phyloP scores from a whole-genome alignment of 176 grass and related monocot genomes.

The Triticum timopheevii region DNA sequence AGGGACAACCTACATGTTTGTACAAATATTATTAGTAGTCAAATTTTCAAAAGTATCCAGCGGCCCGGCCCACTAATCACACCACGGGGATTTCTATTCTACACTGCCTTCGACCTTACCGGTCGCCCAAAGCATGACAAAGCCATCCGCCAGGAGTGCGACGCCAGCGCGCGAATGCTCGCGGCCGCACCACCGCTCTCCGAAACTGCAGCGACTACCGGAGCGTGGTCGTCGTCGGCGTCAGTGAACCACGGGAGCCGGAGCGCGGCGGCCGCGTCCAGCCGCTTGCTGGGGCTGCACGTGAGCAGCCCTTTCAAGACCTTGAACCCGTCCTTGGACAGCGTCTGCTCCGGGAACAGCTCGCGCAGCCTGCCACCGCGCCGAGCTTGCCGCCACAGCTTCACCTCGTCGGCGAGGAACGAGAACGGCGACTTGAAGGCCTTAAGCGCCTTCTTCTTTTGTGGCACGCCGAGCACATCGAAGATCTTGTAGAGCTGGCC shows the following conservation, averaged over 20 bases:
- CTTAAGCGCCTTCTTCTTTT: not conserved
- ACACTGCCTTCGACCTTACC: not conserved
- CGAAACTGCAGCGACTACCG: not conserved
- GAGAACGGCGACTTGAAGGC: not conserved
- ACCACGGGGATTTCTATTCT: not conserved
- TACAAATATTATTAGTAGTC: too few relatives aligned
- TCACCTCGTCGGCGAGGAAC: not conserved
- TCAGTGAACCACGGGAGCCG: not conserved
- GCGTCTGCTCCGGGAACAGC: not conserved
- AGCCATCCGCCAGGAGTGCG: not conserved
- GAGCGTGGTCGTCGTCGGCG: not conserved
- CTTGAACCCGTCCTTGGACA: not conserved
- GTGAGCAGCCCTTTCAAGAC: conserved; percentile 15
- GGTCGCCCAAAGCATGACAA: not conserved
- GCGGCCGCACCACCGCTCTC: not conserved
- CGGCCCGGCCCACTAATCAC: too few relatives aligned
- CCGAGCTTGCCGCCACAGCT: too few relatives aligned
- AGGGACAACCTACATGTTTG: too few relatives aligned
- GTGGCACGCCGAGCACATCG: not conserved
- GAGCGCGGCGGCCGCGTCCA: not conserved
- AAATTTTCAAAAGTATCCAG: too few relatives aligned
- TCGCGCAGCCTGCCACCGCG: not conserved
- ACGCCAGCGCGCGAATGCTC: not conserved
- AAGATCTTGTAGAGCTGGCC: not conserved
- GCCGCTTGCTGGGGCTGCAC: not conserved